phyloP scores from a whole-genome alignment of 1,284 basidiomycete species.

The Ceratobasidium theobromae region DNA sequence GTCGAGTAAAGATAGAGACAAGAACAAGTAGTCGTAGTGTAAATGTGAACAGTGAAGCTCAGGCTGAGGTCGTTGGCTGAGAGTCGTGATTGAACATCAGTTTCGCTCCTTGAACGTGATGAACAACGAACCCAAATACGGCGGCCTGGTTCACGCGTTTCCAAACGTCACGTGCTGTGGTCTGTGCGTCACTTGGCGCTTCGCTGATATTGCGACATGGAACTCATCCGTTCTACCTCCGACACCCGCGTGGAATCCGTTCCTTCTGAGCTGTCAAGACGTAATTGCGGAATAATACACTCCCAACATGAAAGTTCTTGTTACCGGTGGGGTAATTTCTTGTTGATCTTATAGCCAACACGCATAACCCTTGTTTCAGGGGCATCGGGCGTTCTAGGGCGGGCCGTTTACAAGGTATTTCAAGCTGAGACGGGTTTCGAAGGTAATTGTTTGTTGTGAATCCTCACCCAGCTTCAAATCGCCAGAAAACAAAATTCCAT shows the following conservation, averaged over 20 bases:
- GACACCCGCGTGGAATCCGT: neutral
- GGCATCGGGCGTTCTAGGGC: slow-evolving; percentile 75
- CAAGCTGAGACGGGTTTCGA: slow-evolving; percentile 35
- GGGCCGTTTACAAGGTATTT: slow-evolving; percentile 65
- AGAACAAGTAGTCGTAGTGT: neutral
- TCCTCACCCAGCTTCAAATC: neutral
- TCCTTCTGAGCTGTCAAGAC: neutral
- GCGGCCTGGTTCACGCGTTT: slow-evolving; percentile 6
- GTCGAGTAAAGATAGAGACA: neutral
- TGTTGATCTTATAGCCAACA: neutral
- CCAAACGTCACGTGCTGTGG: slow-evolving; percentile 12
- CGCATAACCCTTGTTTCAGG: slow-evolving; percentile 48
- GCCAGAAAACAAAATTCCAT: neutral
- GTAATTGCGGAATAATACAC: neutral
- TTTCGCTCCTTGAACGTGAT: slow-evolving; percentile 14
- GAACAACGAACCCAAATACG: slow-evolving; percentile 22
- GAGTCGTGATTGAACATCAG: slow-evolving; percentile 28
- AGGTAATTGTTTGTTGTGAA: slow-evolving; percentile 8
- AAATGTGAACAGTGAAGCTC: slow-evolving; percentile 5
- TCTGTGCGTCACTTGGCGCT: neutral
- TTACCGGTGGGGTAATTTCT: slow-evolving; percentile 51
- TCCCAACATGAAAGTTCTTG: slow-evolving; percentile 47
- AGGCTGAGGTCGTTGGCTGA: slow-evolving; percentile 20
- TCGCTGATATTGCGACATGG: neutral
- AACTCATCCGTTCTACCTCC: neutral